Percentiles rank a stretch among this genome's conserved stretches.
Conservation (phyloP, 768 basidiomycete species). For the Phylloporus rhodoxanthus region DNA sequence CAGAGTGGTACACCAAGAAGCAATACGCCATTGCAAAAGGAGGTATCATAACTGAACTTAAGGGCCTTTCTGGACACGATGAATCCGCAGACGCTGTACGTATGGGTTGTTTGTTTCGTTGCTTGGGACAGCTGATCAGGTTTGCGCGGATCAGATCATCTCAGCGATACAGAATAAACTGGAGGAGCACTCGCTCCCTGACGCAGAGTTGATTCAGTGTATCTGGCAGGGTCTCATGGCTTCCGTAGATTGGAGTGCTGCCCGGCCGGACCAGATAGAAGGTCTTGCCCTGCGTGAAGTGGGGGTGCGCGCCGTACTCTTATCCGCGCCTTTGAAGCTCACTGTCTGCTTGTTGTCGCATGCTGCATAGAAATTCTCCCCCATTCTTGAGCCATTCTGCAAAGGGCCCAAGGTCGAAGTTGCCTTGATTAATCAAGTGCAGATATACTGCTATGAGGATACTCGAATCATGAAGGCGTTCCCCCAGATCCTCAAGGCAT, state of each 20-base stretch:
- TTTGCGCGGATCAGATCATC: conserved; percentile 53
- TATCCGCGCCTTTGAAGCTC: background rate
- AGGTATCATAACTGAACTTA: conserved; percentile 60
- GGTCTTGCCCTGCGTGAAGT: conserved; percentile 84
- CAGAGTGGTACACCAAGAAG: conserved; percentile 93
- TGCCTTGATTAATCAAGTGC: conserved; percentile 89
- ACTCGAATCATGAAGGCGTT: conserved; percentile 93
- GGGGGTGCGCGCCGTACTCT: conserved; percentile 48
- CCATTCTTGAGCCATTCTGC: conserved; percentile 88
- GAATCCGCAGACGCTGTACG: conserved; percentile 66
- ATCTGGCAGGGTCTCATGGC: conserved; percentile 91
- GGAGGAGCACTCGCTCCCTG: conserved; percentile 78
- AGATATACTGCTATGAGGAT: conserved; percentile 95
- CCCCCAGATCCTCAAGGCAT: conserved; percentile 86
- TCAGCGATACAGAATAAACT: conserved; percentile 64
- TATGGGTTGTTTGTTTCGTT: conserved; percentile 5
- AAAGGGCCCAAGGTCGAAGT: conserved; percentile 86
- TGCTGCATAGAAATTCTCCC: conserved; percentile 63
- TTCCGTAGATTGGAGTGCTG: conserved; percentile 82
- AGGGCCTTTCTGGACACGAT: conserved; percentile 62
- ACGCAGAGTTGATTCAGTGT: conserved; percentile 77
- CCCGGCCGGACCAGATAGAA: conserved; percentile 89
- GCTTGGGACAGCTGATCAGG: conserved; percentile 4
- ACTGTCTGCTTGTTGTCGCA: background rate
- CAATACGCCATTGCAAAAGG: conserved; percentile 82